Evolutionary conservation across 768 basidiomycete genomes (phyloP), one percentile per base, ranked within the genome.

Genomic region (Amanita phalloides): DNA sequence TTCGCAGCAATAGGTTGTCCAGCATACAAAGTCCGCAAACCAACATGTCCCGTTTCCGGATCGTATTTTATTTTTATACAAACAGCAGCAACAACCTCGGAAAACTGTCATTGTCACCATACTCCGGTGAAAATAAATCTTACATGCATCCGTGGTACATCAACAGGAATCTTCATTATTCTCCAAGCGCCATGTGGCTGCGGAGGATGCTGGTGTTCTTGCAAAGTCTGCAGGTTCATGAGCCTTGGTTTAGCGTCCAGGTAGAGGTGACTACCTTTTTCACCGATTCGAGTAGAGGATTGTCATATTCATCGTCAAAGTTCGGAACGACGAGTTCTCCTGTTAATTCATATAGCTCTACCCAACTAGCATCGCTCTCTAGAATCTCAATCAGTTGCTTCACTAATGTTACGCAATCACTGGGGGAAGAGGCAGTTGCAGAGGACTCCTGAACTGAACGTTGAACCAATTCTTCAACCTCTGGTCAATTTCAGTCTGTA

Each of bases 1-100:
- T 70, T 71, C 1, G 82, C 82, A 14, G 78, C 70, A n/a, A 95
- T 76, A 0, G 92, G 88, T 58, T 94, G 89, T 0, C 94, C 94
- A 21, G 93, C 91, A 59, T 90, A 93, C 57, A 87, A 68, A 2
- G 76, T 71, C 3, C 67, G 61, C 11, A 64, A 51, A 41, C 64
- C 61, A 30, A 60, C 60, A 32, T 50, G 46, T 35, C 60, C 21
- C 51, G 53, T 56, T 59, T 35, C 65, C 53, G 68, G 74, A 73
- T 3, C 70, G 36, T 77, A 61, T 14, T 74, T 53, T 25, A 84
- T 62, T 44, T 63, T 66, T 43, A 89, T 68, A 37, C 70, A 67
- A 5, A 76, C 77, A 26, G 81, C 77, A 14, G 84, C 82, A 37
- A 84, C 71, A 46, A 90, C 82, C 88, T 90, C 49, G n/a, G 6